These are phyloP conservation scores for Sporothrix brasiliensis DNA, from an alignment of 2,329 filamentous ascomycete species.

Conservation along the genomic window DNA sequence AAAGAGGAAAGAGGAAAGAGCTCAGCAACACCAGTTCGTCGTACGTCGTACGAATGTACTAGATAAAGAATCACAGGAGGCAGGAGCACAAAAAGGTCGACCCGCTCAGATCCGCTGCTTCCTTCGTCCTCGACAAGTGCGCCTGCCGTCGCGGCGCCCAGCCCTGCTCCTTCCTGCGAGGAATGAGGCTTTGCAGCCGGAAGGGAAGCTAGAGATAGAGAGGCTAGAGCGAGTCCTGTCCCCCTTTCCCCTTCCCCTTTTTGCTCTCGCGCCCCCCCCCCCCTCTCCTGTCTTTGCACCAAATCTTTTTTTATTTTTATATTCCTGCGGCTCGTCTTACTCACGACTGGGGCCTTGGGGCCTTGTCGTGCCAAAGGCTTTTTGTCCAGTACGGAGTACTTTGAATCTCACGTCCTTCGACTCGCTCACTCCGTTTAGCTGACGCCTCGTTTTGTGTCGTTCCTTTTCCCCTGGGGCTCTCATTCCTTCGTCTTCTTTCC, in stretches of 20 bases:
- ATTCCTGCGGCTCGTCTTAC: too few relatives aligned
- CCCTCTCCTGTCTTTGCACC: neutral
- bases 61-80: neutral
- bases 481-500: neutral
- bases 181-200: neutral
- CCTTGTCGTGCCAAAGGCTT: neutral
- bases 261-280: neutral
- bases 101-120: constrained; percentile 21
- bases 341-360: too few relatives aligned
- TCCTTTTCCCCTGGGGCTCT: neutral
- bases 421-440: neutral
- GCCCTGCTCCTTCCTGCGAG: neutral
- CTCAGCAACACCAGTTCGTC: too few relatives aligned
- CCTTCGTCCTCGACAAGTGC: constrained; percentile 6
- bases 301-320: too few relatives aligned
- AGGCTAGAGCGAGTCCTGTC: neutral
- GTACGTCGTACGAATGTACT: too few relatives aligned
- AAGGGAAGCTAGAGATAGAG: too few relatives aligned
- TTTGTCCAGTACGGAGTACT: neutral
- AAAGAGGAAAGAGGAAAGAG: neutral
- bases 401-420: neutral
- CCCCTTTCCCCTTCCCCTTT: neutral
- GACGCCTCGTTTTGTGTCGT: constrained; percentile 8
- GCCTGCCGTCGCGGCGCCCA: constrained; percentile 13
- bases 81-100: neutral